These are phyloP conservation scores for Microcyclospora tardicrescens DNA, from an alignment of 2,329 filamentous ascomycete species.

Conservation along the genomic window DNA sequence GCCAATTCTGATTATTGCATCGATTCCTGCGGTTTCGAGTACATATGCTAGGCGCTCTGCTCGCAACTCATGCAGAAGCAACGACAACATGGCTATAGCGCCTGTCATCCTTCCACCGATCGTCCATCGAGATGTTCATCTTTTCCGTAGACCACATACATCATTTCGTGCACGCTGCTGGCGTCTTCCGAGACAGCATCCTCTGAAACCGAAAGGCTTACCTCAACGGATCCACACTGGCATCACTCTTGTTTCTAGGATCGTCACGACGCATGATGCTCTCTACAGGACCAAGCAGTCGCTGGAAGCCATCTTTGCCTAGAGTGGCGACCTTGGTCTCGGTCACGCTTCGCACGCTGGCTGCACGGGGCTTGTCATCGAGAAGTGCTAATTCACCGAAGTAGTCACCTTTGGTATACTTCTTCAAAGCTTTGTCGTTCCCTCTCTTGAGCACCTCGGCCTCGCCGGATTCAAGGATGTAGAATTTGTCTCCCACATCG, in stretches of 20 bases:
- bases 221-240: conserved; percentile 10
- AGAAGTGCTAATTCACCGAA: conserved; percentile 91
- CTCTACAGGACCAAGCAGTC: conserved; percentile 82
- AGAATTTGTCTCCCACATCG: conserved; percentile 84
- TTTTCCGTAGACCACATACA: too few relatives aligned
- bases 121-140: too few relatives aligned
- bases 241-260: conserved; percentile 30
- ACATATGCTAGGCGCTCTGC: too few relatives aligned
- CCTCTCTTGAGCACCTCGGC: conserved; percentile 79
- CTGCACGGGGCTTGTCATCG: conserved; percentile 85
- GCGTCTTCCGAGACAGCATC: too few relatives aligned
- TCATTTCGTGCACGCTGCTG: too few relatives aligned
- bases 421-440: conserved; percentile 56
- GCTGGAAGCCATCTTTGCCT: conserved; percentile 88
- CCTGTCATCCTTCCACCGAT: too few relatives aligned
- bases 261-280: conserved; percentile 79
- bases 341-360: conserved; percentile 69
- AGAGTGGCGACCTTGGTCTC: conserved; percentile 89
- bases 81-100: too few relatives aligned
- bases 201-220: neutral
- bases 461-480: conserved; percentile 74
- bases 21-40: too few relatives aligned
- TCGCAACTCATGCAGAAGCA: too few relatives aligned
- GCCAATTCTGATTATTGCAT: too few relatives aligned
- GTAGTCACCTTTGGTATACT: conserved; percentile 85